Evolutionary conservation across 78 protist species (phyloP).

Genomic region (Dictyostelium brefeldianum): DNA sequence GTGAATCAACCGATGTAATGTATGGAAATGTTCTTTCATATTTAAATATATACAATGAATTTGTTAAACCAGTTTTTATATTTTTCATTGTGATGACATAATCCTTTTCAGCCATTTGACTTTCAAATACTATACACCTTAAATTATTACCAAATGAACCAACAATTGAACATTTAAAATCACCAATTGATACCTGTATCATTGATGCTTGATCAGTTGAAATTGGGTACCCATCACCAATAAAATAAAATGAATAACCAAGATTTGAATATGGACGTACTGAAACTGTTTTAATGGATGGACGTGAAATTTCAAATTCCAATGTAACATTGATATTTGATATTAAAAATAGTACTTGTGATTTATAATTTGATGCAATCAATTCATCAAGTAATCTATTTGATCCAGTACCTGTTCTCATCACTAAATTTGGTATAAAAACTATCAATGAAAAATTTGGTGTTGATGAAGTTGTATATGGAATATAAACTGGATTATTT

Average conservation of each 20-base stretch:
- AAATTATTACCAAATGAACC: background rate
- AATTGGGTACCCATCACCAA: background rate
- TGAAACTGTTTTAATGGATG: background rate
- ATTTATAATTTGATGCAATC: background rate
- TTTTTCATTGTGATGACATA: background rate
- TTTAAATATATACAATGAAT: background rate
- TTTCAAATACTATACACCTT: background rate
- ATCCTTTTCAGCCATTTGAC: conserved; percentile 1
- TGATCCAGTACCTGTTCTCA: background rate
- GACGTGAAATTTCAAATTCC: background rate
- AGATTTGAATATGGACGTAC: background rate
- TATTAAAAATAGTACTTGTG: background rate
- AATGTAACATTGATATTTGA: background rate
- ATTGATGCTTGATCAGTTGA: background rate
- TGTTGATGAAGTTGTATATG: background rate
- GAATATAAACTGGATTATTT: background rate
- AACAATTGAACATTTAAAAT: background rate
- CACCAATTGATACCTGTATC: background rate
- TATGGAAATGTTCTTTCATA: background rate
- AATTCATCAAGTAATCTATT: background rate
- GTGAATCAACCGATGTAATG: background rate
- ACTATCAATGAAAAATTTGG: background rate
- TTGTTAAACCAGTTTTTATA: background rate
- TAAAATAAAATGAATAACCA: background rate
- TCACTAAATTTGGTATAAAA: background rate